Evolutionary conservation across 345 rosid genomes (phyloP).

Genomic region (Eucalyptus cladocalyx): DNA sequence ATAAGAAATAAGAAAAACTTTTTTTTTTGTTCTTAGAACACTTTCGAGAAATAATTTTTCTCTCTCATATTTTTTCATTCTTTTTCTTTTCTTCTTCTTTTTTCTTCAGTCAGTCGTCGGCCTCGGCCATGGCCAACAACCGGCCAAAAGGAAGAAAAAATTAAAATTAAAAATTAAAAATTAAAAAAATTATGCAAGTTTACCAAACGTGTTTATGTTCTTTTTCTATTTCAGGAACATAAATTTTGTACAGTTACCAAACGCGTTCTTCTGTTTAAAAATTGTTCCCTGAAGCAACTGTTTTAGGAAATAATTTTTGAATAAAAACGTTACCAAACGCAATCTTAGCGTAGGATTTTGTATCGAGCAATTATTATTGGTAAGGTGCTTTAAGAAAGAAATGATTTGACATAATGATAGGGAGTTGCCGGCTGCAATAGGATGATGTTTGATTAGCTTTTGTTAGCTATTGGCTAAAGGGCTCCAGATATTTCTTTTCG

Average conservation of each 20-base stretch:
- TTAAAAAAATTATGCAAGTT: too few relatives aligned
- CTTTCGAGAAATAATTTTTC: too few relatives aligned
- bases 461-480: neutral
- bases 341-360: fast-evolving
- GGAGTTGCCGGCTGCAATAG: neutral
- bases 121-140: too few relatives aligned
- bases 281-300: fast-evolving
- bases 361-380: neutral
- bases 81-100: too few relatives aligned
- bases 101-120: too few relatives aligned
- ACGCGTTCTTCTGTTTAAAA: fast-evolving
- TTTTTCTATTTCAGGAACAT: too few relatives aligned
- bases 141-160: too few relatives aligned
- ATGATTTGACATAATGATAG: neutral
- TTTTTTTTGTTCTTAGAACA: too few relatives aligned
- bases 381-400: neutral
- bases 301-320: fast-evolving
- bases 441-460: neutral
- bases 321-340: fast-evolving
- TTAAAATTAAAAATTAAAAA: too few relatives aligned
- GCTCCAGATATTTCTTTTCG: neutral
- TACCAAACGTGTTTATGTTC: too few relatives aligned
- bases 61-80: too few relatives aligned
- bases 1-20: too few relatives aligned
- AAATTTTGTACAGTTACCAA: fast-evolving